Evolutionary conservation across 441 rosid species (phyloP).

Genomic region (Iberis amara): DNA sequence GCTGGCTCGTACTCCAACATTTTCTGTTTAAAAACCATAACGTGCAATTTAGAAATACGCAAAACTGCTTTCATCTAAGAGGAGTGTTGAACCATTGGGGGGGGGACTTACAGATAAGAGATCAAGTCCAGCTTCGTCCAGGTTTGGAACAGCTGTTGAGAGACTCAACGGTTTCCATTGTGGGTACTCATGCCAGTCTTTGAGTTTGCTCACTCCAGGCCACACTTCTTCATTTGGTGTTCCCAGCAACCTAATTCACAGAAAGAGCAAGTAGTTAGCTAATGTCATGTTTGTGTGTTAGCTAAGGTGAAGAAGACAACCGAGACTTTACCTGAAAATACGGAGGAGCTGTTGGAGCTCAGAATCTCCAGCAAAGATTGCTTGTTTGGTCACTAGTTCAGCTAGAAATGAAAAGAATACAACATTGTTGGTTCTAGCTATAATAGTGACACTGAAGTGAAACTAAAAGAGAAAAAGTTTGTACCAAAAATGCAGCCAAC

Average conservation of each 20-base stretch:
- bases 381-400: conserved; percentile 76
- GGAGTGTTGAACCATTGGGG: not conserved
- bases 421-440: conserved; percentile 13
- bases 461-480: not conserved
- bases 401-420: conserved; percentile 40
- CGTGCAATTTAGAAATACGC: not conserved
- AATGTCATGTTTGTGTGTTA: not conserved
- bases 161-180: conserved; percentile 82
- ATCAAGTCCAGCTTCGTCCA: conserved; percentile 70
- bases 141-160: conserved; percentile 58
- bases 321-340: conserved; percentile 51
- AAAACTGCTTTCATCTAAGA: not conserved
- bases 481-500: conserved; percentile 95
- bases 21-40: conserved; percentile 48
- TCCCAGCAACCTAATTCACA: conserved; percentile 61
- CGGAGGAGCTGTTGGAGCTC: conserved; percentile 96
- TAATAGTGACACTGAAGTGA: conserved; percentile 6
- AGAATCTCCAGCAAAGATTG: conserved; percentile 91
- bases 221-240: conserved; percentile 89
- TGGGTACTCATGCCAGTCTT: conserved; percentile 98
- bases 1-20: conserved; percentile 87
- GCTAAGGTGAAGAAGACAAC: conserved; percentile 8
- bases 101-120: conserved; percentile 57
- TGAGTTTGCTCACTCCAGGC: conserved; percentile 88
- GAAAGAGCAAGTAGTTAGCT: not conserved